Conservation (phyloP, 2,329 filamentous ascomycete genomes). For the Coleophoma crateriformis region DNA sequence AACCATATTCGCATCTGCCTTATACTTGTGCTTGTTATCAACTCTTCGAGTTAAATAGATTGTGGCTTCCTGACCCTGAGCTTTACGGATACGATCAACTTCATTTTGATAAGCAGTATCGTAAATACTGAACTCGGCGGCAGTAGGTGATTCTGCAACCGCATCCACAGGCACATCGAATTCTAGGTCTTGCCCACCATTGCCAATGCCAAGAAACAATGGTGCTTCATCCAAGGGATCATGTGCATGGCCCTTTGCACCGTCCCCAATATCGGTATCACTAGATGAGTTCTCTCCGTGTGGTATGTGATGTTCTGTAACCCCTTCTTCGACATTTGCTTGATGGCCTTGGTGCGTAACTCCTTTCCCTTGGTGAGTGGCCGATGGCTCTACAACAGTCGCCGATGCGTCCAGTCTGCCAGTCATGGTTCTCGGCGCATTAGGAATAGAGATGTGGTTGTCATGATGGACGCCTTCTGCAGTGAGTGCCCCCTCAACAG, state of each 20-base stretch:
- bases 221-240: conserved; percentile 57
- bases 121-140: conserved; percentile 82
- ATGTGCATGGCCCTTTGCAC: conserved; percentile 56
- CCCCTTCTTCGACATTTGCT: neutral
- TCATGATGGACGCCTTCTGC: conserved; percentile 47
- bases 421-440: conserved; percentile 2
- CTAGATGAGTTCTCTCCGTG: conserved; percentile 14
- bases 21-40: conserved; percentile 30
- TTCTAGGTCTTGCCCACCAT: conserved; percentile 45
- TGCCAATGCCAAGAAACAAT: conserved; percentile 72
- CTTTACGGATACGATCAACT: conserved; percentile 62
- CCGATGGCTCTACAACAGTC: conserved; percentile 1
- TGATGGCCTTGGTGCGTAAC: neutral
- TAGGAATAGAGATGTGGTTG: conserved; percentile 22
- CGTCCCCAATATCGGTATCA: conserved; percentile 4
- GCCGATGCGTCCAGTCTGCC: conserved; percentile 7
- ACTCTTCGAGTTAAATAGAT: conserved; percentile 52
- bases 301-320: neutral
- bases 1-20: conserved; percentile 22
- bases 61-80: conserved; percentile 41
- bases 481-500: conserved; percentile 42
- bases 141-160: conserved; percentile 79
- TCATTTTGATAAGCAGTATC: conserved; percentile 83
- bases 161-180: conserved; percentile 34
- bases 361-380: neutral